Base-by-base conservation (phyloP, 2,329 filamentous ascomycete species). In the Neonectria punicea region DNA sequence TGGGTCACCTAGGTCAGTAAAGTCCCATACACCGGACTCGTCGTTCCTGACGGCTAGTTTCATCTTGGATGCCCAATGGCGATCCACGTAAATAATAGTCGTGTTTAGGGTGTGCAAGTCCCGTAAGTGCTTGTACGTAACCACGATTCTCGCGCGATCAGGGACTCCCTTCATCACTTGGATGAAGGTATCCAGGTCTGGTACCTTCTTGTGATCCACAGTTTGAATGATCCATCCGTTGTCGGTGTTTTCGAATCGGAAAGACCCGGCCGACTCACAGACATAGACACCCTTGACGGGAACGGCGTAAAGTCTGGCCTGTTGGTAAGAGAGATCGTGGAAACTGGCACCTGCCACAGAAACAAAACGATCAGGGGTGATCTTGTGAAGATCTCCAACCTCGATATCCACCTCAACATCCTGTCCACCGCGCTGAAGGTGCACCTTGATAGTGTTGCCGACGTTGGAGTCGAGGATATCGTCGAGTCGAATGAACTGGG, bases 31-130 rank as follows among this genome's bases (percentile, higher is more conserved):
- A 6, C 96, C 97, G 1, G 93, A 93, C 67, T 85, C 82, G 75
- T 99, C 96, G 78, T 99, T 99, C 61, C 96, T 90, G 58, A 95
- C 89, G 4, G 95, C 94, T 74, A 98, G 83, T 75, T 94, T 91
- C 92, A 99, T 98, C 83, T 97, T 97, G 62, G 91, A 90, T 54
- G 93, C 92, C 96, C 96, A 99, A 80, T 99, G 96, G 47, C 96
- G 90, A 79, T 99, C 96, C 60, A 99, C 89, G 70, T 96, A 92
- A 69, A 98, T 87, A 76, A 99, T 95, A 63, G 91, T 93, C 1
- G 96, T 99, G 79, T 97, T 94, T 58, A 97, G 87, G 0, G 95
- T 98, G 79, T 99, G 96, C 62, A 99, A 84, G 77, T 99, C 97
- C 61, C 95, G 87, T 41, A 99, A 90, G 78, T 99, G 95, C 80